phyloP scores from a whole-genome alignment of 495 filamentous ascomycete species.

The Hypoxylon subgilvum region DNA sequence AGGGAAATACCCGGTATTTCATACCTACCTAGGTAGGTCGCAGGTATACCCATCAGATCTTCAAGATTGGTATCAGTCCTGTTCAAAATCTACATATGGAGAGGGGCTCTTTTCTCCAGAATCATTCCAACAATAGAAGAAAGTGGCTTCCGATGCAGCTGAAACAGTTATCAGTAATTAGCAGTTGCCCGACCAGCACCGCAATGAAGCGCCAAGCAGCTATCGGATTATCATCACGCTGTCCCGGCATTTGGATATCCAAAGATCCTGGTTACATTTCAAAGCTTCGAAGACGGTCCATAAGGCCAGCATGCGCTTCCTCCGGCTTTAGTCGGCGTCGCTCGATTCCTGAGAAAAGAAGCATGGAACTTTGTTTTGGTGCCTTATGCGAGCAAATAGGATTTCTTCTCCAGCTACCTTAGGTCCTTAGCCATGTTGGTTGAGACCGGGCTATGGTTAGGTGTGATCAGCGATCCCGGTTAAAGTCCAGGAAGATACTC shows the following conservation, averaged over 20 bases:
- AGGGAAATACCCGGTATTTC: no score
- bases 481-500: slow-evolving; percentile 23
- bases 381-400: slow-evolving; percentile 11
- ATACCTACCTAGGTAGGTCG: no score
- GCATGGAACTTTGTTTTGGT: slow-evolving; percentile 9
- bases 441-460: slow-evolving; percentile 2
- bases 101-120: not conserved
- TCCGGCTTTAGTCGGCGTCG: slow-evolving; percentile 2
- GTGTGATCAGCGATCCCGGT: slow-evolving; percentile 22
- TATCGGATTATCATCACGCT: not conserved
- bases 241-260: not conserved
- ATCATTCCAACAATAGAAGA: not conserved
- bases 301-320: not conserved
- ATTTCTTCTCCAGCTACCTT: not conserved
- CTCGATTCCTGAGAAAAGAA: slow-evolving; percentile 1
- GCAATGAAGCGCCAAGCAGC: not conserved
- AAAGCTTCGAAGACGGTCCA: not conserved
- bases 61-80: not conserved
- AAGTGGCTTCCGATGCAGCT: not conserved
- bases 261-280: not conserved
- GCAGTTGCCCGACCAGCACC: not conserved
- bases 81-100: not conserved
- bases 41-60: no score
- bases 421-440: slow-evolving; percentile 14
- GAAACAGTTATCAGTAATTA: no score